Evolutionary conservation across 768 basidiomycete genomes (phyloP), one percentile per base, ranked within the genome.

Genomic region (Pleurotus eryngii): DNA sequence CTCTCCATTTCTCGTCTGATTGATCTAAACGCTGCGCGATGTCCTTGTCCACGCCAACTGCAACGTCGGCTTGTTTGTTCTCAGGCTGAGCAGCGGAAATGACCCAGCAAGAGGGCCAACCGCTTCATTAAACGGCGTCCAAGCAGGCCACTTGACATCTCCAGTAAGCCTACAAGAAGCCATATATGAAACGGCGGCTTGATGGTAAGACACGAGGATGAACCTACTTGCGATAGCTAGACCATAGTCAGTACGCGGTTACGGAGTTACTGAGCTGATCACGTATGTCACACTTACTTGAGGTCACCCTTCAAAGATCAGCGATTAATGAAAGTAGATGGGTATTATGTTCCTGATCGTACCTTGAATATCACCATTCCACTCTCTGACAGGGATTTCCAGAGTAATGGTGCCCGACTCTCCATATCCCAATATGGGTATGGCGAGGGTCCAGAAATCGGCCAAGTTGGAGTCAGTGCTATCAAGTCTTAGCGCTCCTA

Each of bases 51-150:
- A 99, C 77, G 0, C 93, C 96, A 22, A 92, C 92, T 5, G 87
- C 89, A 2, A 97, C 94, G 66, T 98, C 95, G 0, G 96, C 96
- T 70, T 99, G 76, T 89, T 92, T 1, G 96, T 98, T 15, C 96
- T 35, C 30, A 35, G 30, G 30, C 30, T 35, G 30, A 35, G 30
- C 30, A 35, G 8, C 0, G 90, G 88, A 72, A 96, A 90, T 7
- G 85, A 74, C 1, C 90, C 89, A 0, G 84, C 82, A 8, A 98
- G 71, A 2, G 91, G 90, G 4, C 94, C 92, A 11, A 97, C 69
- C 0, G 92, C 93, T 2, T 76, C 72, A 22, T 78, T 72, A 66
- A 96, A 93, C 0, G 89, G 72, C 1, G 91, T 92, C 53, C 84
- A 85, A 1, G 85, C 80, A 0, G 91, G 90, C 96, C 96, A 99